These are phyloP conservation scores for Kodamaea ohmeri DNA, from an alignment of 1,139 yeast species.

Conservation along the genomic window DNA sequence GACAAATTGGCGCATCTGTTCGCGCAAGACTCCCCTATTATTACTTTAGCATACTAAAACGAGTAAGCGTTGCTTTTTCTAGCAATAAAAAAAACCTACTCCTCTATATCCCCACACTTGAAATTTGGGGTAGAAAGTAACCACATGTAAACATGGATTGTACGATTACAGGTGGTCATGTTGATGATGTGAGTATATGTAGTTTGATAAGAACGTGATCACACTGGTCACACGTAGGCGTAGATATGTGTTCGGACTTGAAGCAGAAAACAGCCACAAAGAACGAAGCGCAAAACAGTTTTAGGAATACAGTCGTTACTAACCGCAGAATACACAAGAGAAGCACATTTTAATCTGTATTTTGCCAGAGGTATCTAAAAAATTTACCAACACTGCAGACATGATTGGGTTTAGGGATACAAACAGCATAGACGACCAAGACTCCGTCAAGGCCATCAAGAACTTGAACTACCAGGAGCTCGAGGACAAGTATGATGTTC, in stretches of 20 bases:
- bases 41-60: background rate
- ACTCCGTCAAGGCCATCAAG: slow-evolving; percentile 16
- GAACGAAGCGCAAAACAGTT: background rate
- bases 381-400: background rate
- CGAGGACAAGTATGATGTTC: slow-evolving; percentile 34
- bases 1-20: background rate
- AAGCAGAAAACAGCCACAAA: too few relatives aligned
- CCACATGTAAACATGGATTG: background rate
- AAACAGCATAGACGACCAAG: slow-evolving; percentile 4
- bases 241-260: background rate
- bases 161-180: background rate
- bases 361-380: background rate
- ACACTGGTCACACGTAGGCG: background rate
- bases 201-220: background rate
- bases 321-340: background rate
- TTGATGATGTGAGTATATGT: background rate
- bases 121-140: slow-evolving; percentile 1
- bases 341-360: background rate
- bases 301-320: slow-evolving; percentile 1
- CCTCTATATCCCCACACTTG: slow-evolving; percentile 1
- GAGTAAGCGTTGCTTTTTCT: background rate
- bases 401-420: slow-evolving; percentile 7
- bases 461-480: slow-evolving; percentile 37
- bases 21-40: background rate
- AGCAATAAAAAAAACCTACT: background rate